phyloP scores from a whole-genome alignment of 306 rosid genomes.

The Lotus japonicus region DNA sequence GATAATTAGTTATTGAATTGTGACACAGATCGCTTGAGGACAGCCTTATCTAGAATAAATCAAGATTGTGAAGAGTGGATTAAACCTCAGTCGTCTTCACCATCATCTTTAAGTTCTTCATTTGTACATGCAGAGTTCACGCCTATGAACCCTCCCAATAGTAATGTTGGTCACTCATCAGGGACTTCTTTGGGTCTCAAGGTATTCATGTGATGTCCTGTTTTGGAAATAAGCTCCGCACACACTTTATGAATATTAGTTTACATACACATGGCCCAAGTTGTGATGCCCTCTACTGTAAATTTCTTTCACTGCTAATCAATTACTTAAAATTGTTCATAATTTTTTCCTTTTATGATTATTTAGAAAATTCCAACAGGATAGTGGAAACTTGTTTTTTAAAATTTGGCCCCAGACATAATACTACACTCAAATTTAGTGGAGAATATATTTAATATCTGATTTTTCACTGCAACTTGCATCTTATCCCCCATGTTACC shows the following conservation, averaged over 20 bases:
- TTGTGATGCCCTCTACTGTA: background rate
- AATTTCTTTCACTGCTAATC: slow-evolving; percentile 4
- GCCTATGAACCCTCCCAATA: slow-evolving; percentile 52
- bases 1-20: slow-evolving; percentile 16
- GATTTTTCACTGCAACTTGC: slow-evolving; percentile 1
- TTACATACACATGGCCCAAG: slow-evolving; percentile 9
- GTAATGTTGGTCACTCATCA: slow-evolving; percentile 41
- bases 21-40: slow-evolving; percentile 74
- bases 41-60: slow-evolving; percentile 73
- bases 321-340: background rate
- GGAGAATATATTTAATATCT: background rate
- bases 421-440: background rate
- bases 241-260: background rate
- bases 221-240: background rate
- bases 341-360: background rate
- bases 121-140: slow-evolving; percentile 56
- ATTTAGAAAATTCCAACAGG: background rate
- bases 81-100: slow-evolving; percentile 50
- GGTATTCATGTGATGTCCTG: slow-evolving; percentile 37
- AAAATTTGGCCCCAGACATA: background rate
- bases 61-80: slow-evolving; percentile 93
- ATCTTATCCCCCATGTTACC: background rate
- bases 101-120: slow-evolving; percentile 46
- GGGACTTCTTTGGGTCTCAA: slow-evolving; percentile 68
- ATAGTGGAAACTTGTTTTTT: background rate